Evolutionary conservation across 1,284 basidiomycete genomes (phyloP), one percentile per base, ranked within the genome.

Genomic region (Xerocomus minutiporus): DNA sequence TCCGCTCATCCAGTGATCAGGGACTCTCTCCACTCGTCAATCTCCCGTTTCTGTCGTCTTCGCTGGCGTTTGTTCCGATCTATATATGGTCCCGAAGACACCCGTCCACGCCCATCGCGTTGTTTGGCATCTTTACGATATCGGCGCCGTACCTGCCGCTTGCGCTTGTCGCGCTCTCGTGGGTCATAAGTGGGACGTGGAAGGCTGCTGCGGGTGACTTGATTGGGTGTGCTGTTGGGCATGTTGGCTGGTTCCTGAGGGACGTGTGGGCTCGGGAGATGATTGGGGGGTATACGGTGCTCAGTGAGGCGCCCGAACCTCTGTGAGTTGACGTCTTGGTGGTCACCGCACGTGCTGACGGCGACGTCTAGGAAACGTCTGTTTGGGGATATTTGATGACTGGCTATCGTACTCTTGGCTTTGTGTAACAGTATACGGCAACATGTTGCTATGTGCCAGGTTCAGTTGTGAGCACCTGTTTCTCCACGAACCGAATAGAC

Each of bases 11-110:
- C n/a, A 40, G 46, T 23, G n/a, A 11, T 20, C 64, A 94, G 91
- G 74, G 75, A 28, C 74, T 95, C 4, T 91, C 92, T 0, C 93
- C 93, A 0, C 77, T 96, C 6, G 84, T 94, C 59, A 93, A 91
- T 55, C 82, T 94, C 23, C 93, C 93, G 0, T 95, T 97, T 72
- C 84, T 94, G 51, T 91, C 91, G 2, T 88, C 90, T 0, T 84
- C 90, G 0, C 79, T 96, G 20, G 93, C 93, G 0, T 96, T 96
- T 65, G 89, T 96, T 2, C 87, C 97, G 3, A 96, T 97, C 46
- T 99, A 99, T 69, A 78, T 99, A 55, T 99, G 97, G 96, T 93
- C 93, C 8, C 77, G 97, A 46, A 78, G 94, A 13, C 97, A 98
- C 67, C 92, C 95, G 1, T 86, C 89, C 29, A 91, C 94, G 5